These are phyloP conservation scores for Solanum tarijense DNA, from an alignment of 257 asterid species.

Conservation along the genomic window DNA sequence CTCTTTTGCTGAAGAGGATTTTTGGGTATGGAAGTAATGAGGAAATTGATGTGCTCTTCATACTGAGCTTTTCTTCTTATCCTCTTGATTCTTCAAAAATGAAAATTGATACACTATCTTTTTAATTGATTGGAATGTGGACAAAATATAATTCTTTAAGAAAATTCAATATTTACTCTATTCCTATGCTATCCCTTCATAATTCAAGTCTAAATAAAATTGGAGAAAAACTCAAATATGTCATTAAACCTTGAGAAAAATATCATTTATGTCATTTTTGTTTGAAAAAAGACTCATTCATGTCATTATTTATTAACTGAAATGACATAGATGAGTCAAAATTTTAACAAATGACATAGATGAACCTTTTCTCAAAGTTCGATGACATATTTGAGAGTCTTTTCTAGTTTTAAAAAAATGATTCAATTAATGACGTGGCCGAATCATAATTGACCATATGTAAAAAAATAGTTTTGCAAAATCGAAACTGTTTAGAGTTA, in stretches of 20 bases:
- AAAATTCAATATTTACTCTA: not conserved
- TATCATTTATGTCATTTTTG: no score
- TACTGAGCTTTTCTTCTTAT: not conserved
- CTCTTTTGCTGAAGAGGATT: slow-evolving; percentile 7
- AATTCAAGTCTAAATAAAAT: not conserved
- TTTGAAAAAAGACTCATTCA: no score
- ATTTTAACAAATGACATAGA: no score
- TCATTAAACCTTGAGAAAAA: no score
- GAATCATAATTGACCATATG: not conserved
- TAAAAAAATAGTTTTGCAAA: no score
- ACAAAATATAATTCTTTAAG: not conserved
- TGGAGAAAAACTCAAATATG: no score
- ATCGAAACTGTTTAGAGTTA: no score
- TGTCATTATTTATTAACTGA: not conserved
- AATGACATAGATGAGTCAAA: no score
- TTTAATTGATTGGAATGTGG: not conserved
- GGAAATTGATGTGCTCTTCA: slow-evolving; percentile 29
- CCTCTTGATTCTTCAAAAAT: not conserved
- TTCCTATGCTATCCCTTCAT: not conserved
- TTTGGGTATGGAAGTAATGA: slow-evolving; percentile 11
- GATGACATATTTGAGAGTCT: no score
- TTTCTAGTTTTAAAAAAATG: no score
- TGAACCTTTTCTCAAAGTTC: no score
- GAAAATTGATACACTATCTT: not conserved
- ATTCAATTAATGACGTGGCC: no score